Conservation (phyloP, 768 basidiomycete species). For the Filobasidium floriforme region DNA sequence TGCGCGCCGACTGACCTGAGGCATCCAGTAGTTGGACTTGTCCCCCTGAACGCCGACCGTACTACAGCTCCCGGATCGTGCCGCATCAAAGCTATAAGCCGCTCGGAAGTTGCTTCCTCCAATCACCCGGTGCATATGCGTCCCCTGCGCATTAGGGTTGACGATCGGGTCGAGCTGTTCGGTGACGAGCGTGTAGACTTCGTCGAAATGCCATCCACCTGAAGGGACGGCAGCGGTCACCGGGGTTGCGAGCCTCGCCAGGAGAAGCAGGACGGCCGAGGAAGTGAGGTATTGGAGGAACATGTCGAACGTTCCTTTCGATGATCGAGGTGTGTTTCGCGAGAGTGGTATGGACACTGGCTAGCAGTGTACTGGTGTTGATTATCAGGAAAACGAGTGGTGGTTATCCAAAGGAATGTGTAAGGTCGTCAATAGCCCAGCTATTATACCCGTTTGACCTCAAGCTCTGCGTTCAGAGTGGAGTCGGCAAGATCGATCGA, state of each 20-base stretch:
- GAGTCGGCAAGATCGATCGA: no score
- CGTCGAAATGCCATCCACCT: slow-evolving; percentile 10
- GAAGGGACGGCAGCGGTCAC: neutral
- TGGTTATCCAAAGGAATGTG: no score
- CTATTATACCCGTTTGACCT: no score
- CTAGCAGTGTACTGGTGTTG: no score
- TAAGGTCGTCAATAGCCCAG: no score
- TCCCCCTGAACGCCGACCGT: slow-evolving; percentile 30
- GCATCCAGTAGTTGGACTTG: slow-evolving; percentile 32
- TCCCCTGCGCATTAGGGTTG: slow-evolving; percentile 30
- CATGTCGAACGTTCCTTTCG: neutral
- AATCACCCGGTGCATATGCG: slow-evolving; percentile 42
- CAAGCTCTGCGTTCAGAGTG: no score
- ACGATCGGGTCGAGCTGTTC: slow-evolving; percentile 42
- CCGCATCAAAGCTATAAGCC: slow-evolving; percentile 31
- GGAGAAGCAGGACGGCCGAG: neutral
- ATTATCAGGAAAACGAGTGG: no score
- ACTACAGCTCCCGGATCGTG: slow-evolving; percentile 29
- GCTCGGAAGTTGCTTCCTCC: slow-evolving; percentile 34
- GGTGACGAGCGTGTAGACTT: slow-evolving; percentile 25
- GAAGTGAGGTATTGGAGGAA: neutral
- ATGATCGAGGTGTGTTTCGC: no score
- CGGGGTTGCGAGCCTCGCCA: neutral
- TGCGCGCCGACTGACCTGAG: neutral
- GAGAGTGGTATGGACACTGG: no score